Conservation (phyloP, 2,329 filamentous ascomycete species). For the Aspergillus ibericus region DNA sequence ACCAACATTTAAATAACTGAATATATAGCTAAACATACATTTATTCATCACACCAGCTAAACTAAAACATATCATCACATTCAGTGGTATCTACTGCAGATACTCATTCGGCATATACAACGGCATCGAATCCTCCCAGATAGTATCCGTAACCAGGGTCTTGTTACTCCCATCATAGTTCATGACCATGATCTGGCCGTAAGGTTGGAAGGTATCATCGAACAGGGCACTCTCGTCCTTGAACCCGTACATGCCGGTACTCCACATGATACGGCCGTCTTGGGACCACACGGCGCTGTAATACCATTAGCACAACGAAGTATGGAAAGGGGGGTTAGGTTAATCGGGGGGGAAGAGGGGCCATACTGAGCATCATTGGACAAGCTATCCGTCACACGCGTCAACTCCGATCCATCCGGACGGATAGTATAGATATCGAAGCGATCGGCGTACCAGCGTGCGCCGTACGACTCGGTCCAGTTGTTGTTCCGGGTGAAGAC, state of each 20-base stretch:
- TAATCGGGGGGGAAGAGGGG: background rate
- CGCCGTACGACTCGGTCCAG: slow-evolving; percentile 21
- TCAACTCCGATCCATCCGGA: slow-evolving; percentile 43
- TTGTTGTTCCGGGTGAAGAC: slow-evolving; percentile 41
- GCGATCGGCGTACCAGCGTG: slow-evolving; percentile 4
- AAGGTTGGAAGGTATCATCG: slow-evolving; percentile 49
- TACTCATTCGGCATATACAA: slow-evolving; percentile 4
- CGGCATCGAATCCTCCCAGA: slow-evolving; percentile 37
- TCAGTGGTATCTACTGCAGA: background rate
- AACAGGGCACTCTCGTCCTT: slow-evolving; percentile 43
- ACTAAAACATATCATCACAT: no score
- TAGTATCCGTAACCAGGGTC: slow-evolving; percentile 27
- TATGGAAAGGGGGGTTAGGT: no score
- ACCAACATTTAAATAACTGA: no score
- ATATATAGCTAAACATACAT: background rate
- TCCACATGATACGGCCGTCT: slow-evolving; percentile 46
- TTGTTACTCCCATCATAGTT: slow-evolving; percentile 42
- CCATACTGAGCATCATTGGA: slow-evolving; percentile 44
- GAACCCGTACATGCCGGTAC: slow-evolving; percentile 47
- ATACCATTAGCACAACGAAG: background rate
- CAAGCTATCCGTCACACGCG: slow-evolving; percentile 33
- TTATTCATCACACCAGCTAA: background rate
- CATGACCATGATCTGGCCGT: slow-evolving; percentile 49
- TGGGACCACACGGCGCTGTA: slow-evolving; percentile 42
- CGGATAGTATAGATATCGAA: slow-evolving; percentile 46